Conservation (phyloP, 179 eudicot species). For the Beta corolliflora region DNA sequence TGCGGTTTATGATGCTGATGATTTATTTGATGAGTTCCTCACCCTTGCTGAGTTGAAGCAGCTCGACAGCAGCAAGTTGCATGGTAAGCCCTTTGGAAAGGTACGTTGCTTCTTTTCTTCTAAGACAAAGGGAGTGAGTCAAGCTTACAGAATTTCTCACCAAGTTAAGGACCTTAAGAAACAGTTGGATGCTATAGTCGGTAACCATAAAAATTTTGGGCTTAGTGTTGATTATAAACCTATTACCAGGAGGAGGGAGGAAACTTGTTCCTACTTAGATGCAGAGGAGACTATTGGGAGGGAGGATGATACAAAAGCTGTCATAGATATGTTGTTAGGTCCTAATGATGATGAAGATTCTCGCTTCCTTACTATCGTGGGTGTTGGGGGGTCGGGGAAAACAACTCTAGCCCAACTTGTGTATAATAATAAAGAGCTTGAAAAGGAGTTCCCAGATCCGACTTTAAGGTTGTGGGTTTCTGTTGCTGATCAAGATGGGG, state of each 20-base stretch:
- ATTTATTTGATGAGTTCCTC: neutral
- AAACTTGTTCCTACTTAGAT: neutral
- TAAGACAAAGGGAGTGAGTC: neutral
- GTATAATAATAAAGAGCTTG: too few species aligned
- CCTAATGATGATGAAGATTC: too few species aligned
- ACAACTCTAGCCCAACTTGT: too few species aligned
- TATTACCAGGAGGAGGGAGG: neutral
- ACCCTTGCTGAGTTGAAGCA: neutral
- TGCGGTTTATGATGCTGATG: neutral
- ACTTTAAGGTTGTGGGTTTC: neutral
- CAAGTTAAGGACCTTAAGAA: neutral
- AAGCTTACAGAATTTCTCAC: neutral
- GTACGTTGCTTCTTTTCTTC: neutral
- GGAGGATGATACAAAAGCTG: too few species aligned
- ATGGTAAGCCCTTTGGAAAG: neutral
- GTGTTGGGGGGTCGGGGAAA: too few species aligned
- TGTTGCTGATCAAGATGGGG: neutral
- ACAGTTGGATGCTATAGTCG: neutral
- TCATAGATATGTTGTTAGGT: too few species aligned
- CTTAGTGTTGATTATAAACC: too few species aligned
- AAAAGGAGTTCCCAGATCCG: too few species aligned
- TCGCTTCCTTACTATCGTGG: too few species aligned
- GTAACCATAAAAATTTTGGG: too few species aligned
- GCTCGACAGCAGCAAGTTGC: neutral
- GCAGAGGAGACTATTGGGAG: too few species aligned